phyloP scores from a whole-genome alignment of 2,329 filamentous ascomycete species.

The Aspergillus texensis region DNA sequence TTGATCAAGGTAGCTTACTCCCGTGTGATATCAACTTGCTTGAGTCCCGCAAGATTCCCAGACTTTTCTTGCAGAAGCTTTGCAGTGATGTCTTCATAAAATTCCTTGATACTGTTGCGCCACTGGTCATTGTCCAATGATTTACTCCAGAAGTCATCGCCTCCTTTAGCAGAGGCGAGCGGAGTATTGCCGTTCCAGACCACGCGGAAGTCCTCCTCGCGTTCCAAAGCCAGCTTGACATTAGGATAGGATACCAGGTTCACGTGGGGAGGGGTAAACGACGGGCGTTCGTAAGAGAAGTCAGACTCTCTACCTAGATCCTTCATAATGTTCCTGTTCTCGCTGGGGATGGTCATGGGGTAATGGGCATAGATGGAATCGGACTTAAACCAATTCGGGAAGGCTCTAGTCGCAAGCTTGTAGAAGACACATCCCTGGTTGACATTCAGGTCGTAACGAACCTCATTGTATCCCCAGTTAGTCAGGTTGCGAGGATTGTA shows the following conservation, averaged over 20 bases:
- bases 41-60: constrained; percentile 63
- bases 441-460: constrained; percentile 69
- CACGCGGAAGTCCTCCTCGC: constrained; percentile 64
- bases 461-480: constrained; percentile 81
- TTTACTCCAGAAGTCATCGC: constrained; percentile 59
- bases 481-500: constrained; percentile 74
- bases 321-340: constrained; percentile 72
- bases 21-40: constrained; percentile 70
- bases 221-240: constrained; percentile 64
- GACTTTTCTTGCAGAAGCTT: constrained; percentile 66
- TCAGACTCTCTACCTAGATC: constrained; percentile 66
- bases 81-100: constrained; percentile 66
- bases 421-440: constrained; percentile 85
- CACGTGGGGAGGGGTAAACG: constrained; percentile 53
- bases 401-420: constrained; percentile 78
- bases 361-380: constrained; percentile 83
- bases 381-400: constrained; percentile 75
- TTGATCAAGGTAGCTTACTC: constrained; percentile 43
- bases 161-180: constrained; percentile 63
- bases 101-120: constrained; percentile 63
- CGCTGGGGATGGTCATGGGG: constrained; percentile 69
- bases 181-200: constrained; percentile 66
- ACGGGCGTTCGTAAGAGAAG: constrained; percentile 70
- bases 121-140: constrained; percentile 66
- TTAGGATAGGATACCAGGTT: constrained; percentile 64